These are phyloP conservation scores for Rutstroemia sp. DNA, from an alignment of 2,329 filamentous ascomycete species.

Conservation along the genomic window DNA sequence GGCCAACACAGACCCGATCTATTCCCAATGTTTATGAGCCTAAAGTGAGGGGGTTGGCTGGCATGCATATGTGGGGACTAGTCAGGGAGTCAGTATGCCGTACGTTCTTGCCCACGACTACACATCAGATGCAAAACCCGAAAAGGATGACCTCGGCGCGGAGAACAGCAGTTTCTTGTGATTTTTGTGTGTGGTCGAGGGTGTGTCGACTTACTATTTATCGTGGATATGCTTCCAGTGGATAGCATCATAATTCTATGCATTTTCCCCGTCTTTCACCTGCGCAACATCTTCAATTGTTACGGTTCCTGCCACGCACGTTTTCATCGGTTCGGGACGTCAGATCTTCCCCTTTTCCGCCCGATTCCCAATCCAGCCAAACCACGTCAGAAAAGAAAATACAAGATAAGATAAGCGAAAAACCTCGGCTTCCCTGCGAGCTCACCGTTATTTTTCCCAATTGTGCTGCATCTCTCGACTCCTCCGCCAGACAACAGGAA, in stretches of 20 bases:
- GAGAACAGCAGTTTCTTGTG: not conserved
- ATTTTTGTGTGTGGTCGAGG: not conserved
- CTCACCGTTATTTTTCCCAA: not conserved
- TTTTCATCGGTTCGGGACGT: not conserved
- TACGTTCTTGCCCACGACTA: conserved; percentile 6
- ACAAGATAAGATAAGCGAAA: conserved; percentile 10
- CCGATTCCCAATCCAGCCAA: not conserved
- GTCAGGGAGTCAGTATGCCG: not conserved
- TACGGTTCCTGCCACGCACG: not conserved
- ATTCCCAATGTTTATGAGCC: not conserved
- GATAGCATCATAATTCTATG: not conserved
- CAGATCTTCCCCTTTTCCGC: not conserved
- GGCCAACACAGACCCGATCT: not conserved
- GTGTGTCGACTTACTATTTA: not conserved
- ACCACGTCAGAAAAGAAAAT: conserved; percentile 5
- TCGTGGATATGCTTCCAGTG: not conserved
- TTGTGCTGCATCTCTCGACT: not conserved
- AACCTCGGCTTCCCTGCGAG: not conserved
- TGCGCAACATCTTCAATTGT: not conserved
- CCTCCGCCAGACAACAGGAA: not conserved
- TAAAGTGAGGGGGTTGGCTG: conserved; percentile 1
- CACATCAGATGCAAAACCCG: conserved; percentile 3
- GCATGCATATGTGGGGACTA: not conserved
- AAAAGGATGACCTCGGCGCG: not conserved
- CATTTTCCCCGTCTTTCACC: not conserved